Base-by-base conservation (phyloP, 1,284 basidiomycete species). In the Takashimella koratensis region DNA sequence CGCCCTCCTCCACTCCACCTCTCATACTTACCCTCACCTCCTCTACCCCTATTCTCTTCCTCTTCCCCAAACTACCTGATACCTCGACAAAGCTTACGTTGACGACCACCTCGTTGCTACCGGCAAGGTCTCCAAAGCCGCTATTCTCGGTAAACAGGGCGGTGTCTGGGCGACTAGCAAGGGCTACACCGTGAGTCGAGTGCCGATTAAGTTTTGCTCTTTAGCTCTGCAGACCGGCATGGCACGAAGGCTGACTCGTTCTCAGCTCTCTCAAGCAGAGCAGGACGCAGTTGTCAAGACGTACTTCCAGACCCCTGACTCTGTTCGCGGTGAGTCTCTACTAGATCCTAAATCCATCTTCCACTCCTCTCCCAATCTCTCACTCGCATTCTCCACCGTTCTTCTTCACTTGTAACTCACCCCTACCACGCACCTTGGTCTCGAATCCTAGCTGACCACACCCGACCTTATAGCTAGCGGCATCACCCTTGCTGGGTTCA, bases 111-210 rank as follows among this genome's bases (percentile, higher is more conserved):
- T 97, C 58, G 74, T 95, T 61, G 88, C 84, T 25, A 87, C 80
- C 54, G 86, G 85, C 65, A 89, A 85, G 77, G 79, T 96, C 71
- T 54, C 78, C 41, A 81, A 83, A 66, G 92, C 90, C 41, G 91
- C 91, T 43, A 96, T 97, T 76, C 61, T 97, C 50, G 93, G 92
- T 41, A 82, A 82, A 60, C 78, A 84, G 65, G 91, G 92, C 47
- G 92, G 94, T 57, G 81, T 94, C 23, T 97, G 94, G 94, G 93
- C 91, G 20, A 66, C 81, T 5, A 84, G 84, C 13, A 12, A 81
- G 8, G 87, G 85, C n/a, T 93, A 87, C 77, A 81, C 72, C 26
- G 91, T 95, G 73, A 73, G 86, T 75, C 36, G n/a, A n/a, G n/a
- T n/a, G n/a, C n/a, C n/a, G n/a, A n/a, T n/a, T 4, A 21, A 19